A percentile compares a stretch with the other conserved stretches of the same genome.
phyloP scores from a whole-genome alignment of 179 eudicot genomes.

The Pouteria campechiana region DNA sequence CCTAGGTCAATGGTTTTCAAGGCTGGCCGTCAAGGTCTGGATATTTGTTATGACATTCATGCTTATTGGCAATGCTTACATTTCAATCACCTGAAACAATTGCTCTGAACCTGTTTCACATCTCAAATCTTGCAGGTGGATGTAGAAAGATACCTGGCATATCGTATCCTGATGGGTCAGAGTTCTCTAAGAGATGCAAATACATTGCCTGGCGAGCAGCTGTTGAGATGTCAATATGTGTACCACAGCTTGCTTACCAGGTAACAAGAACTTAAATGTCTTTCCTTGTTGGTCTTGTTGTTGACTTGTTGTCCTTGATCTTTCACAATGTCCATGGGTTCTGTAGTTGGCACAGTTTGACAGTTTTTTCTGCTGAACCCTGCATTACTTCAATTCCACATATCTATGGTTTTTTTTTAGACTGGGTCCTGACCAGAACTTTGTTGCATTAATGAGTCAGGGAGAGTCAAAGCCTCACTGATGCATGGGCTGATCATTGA shows the following conservation, averaged over 20 bases:
- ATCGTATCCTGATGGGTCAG: slow-evolving; percentile 64
- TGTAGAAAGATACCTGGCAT: slow-evolving; percentile 59
- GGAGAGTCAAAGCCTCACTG: no score
- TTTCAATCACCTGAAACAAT: background rate
- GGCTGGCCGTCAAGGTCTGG: slow-evolving; percentile 88
- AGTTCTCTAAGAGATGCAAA: slow-evolving; percentile 61
- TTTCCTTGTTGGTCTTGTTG: slow-evolving; percentile 7
- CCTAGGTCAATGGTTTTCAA: slow-evolving; percentile 63
- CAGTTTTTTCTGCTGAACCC: no score
- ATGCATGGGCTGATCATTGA: no score
- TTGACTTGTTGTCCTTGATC: background rate
- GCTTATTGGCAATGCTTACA: background rate
- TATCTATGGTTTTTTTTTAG: no score
- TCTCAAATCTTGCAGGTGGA: slow-evolving; percentile 49
- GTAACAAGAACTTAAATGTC: no score
- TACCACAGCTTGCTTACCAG: slow-evolving; percentile 93
- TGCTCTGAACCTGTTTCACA: slow-evolving; percentile 9
- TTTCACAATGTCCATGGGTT: no score
- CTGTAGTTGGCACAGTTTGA: no score
- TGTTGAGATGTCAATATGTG: slow-evolving; percentile 59
- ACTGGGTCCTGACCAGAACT: no score
- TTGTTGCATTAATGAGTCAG: no score
- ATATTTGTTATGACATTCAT: background rate
- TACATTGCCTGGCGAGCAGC: slow-evolving; percentile 73
- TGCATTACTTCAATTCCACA: no score